Evolutionary conservation across 164 flowering plant species (phyloP).

Genomic region (Macadamia tetraphylla): DNA sequence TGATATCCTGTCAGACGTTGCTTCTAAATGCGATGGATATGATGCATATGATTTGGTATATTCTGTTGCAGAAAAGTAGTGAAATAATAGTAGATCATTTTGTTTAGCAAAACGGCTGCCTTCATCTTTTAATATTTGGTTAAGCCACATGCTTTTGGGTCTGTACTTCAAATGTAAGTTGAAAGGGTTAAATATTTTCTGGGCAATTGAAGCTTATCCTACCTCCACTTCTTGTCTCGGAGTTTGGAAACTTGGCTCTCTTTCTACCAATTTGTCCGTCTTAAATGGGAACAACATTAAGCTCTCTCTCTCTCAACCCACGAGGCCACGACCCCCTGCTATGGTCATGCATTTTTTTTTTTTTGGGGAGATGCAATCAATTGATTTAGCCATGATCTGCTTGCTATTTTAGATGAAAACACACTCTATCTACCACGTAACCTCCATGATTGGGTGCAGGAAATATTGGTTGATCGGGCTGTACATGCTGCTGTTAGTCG

Average conservation of each 20-base stretch:
- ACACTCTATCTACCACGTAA: background rate
- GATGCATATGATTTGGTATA: slow-evolving; percentile 96
- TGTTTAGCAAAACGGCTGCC: background rate
- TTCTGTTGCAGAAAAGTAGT: background rate
- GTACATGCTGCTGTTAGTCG: slow-evolving; percentile 83
- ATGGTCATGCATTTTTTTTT: no score
- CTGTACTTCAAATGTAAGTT: background rate
- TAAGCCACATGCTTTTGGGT: no score
- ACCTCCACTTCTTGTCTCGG: no score
- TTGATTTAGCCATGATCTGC: no score
- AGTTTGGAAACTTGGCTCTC: no score
- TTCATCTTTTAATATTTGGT: background rate
- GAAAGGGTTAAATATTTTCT: background rate
- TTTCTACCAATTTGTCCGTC: no score
- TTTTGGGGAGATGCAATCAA: no score
- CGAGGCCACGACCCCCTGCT: no score
- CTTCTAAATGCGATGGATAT: slow-evolving; percentile 92
- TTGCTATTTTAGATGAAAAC: no score
- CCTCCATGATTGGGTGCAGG: slow-evolving; percentile 36
- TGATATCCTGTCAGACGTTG: slow-evolving; percentile 57
- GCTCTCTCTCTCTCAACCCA: no score
- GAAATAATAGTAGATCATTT: background rate
- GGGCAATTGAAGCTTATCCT: no score
- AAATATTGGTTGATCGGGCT: slow-evolving; percentile 86
- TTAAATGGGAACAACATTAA: no score